phyloP scores from a whole-genome alignment of 2,329 filamentous ascomycete genomes.

The Tolypocladium tropicale region DNA sequence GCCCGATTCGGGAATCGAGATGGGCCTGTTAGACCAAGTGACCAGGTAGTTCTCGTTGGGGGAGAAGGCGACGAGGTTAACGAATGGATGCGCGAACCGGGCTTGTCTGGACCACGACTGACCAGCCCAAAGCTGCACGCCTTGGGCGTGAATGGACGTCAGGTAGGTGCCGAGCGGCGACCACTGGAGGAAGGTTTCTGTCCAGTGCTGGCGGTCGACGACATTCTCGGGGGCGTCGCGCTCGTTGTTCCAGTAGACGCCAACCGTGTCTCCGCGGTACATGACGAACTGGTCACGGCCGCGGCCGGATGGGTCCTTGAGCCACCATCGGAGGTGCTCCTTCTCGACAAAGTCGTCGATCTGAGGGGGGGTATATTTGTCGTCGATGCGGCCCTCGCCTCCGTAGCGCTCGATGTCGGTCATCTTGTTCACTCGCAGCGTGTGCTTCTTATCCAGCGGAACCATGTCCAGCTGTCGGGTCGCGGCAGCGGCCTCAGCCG shows the following conservation, averaged over 20 bases:
- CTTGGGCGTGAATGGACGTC: conserved; percentile 89
- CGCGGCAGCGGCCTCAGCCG: conserved; percentile 80
- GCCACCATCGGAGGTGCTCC: conserved; percentile 90
- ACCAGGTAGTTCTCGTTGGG: conserved; percentile 87
- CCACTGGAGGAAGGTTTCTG: conserved; percentile 96
- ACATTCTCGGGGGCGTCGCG: conserved; percentile 79
- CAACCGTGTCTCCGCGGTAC: conserved; percentile 84
- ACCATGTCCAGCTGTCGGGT: conserved; percentile 80
- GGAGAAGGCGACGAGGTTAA: conserved; percentile 94
- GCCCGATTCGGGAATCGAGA: conserved; percentile 80
- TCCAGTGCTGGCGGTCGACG: conserved; percentile 93
- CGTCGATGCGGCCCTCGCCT: conserved; percentile 84
- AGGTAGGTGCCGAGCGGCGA: conserved; percentile 90
- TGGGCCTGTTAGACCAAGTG: conserved; percentile 92
- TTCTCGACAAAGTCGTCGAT: conserved; percentile 82
- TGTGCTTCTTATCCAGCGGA: conserved; percentile 94
- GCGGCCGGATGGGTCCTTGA: conserved; percentile 68
- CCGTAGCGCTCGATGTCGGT: conserved; percentile 96
- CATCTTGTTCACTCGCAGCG: conserved; percentile 90
- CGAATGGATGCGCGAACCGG: conserved; percentile 88
- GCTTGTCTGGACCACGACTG: conserved; percentile 80
- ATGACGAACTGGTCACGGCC: conserved; percentile 93
- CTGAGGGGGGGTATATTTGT: conserved; percentile 74
- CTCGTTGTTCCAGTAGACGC: conserved; percentile 98
- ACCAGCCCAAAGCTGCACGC: conserved; percentile 95